Conservation (phyloP, 179 eudicot genomes). For the Actinidia chinensis region DNA sequence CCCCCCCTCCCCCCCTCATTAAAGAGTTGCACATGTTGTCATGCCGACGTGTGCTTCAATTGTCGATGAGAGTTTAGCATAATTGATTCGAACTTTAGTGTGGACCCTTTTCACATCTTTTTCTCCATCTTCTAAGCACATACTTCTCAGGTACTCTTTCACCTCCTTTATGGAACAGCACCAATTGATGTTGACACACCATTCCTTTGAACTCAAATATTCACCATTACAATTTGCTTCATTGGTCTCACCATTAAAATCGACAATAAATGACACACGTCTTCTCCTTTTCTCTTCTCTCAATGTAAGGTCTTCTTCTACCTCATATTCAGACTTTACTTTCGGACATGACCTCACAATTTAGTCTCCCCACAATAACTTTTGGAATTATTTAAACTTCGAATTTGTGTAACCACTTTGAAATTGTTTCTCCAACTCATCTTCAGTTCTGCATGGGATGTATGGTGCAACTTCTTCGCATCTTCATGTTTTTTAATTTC, state of each 20-base stretch:
- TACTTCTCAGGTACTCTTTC: too few relatives aligned
- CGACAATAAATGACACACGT: background rate
- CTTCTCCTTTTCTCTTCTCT: background rate
- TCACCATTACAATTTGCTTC: background rate
- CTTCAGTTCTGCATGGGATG: background rate
- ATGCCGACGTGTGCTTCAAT: too few relatives aligned
- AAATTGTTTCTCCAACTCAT: background rate
- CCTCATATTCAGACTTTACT: background rate
- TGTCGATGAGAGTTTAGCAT: too few relatives aligned
- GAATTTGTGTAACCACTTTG: background rate
- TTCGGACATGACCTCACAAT: background rate
- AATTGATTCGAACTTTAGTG: too few relatives aligned
- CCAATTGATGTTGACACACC: too few relatives aligned
- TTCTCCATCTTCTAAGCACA: too few relatives aligned
- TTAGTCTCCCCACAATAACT: background rate
- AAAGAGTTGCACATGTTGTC: too few relatives aligned
- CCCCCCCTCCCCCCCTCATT: too few relatives aligned
- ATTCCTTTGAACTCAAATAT: too few relatives aligned
- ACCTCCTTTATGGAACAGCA: too few relatives aligned
- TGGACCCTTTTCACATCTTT: too few relatives aligned
- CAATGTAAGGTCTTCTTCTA: background rate
- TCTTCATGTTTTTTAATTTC: background rate
- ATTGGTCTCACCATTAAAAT: background rate
- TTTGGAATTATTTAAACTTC: background rate
- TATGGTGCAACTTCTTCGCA: background rate